A percentile compares a stretch with the other conserved stretches of the same genome.
Conservation (phyloP, 495 filamentous ascomycete genomes). For the Penicillium canescens region DNA sequence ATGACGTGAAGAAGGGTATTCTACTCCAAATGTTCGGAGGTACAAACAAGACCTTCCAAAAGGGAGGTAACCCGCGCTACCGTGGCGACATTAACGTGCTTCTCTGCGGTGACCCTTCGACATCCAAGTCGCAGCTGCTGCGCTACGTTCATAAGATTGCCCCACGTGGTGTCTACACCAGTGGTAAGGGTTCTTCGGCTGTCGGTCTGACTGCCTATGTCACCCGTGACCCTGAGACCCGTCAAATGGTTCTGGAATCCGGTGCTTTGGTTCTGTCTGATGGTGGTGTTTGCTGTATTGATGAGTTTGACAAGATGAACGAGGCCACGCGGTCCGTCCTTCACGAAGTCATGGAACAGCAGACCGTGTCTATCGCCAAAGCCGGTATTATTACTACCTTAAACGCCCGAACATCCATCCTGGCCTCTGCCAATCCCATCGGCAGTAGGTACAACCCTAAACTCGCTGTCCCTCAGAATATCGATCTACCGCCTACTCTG, state of each 20-base stretch:
- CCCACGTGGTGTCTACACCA: constrained; percentile 94
- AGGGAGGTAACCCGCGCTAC: constrained; percentile 92
- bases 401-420: constrained; percentile 90
- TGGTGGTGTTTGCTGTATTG: constrained; percentile 97
- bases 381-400: constrained; percentile 98
- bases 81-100: constrained; percentile 97
- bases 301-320: constrained; percentile 99
- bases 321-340: constrained; percentile 93
- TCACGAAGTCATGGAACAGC: constrained; percentile 99
- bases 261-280: constrained; percentile 94
- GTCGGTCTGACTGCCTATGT: constrained; percentile 99
- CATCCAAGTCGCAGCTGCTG: constrained; percentile 90
- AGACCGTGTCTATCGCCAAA: constrained; percentile 98
- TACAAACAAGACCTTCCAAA: constrained; percentile 98
- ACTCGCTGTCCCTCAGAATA: constrained; percentile 94
- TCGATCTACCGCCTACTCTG: constrained; percentile 92
- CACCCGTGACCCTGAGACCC: constrained; percentile 90
- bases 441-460: constrained; percentile 96
- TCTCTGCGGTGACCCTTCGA: constrained; percentile 95
- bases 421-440: constrained; percentile 97
- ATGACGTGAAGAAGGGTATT: constrained; percentile 98
- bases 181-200: constrained; percentile 94
- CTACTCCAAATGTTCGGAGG: constrained; percentile 94
- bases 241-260: constrained; percentile 94
- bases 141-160: constrained; percentile 97